Conservation (phyloP, 495 filamentous ascomycete species). For the Saxispiralis lemnorum region DNA sequence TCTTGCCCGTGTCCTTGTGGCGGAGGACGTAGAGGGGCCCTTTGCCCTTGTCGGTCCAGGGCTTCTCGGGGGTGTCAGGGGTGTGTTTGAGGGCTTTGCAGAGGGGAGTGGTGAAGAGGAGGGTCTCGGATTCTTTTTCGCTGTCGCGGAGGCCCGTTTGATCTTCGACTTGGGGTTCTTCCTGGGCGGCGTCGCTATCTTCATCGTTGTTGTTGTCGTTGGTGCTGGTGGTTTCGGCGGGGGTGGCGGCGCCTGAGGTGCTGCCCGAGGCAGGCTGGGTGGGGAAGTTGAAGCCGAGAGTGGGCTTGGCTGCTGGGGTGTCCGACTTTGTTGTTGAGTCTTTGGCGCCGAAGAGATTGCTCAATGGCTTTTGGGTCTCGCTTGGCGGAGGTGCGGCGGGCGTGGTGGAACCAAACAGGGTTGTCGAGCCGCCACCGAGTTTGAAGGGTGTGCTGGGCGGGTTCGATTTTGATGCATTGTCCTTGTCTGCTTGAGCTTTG, state of each 20-base stretch:
- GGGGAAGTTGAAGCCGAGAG: conserved; percentile 14
- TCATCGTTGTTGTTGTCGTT: conserved; percentile 7
- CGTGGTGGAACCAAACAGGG: conserved; percentile 5
- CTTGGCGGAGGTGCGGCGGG: conserved; percentile 10
- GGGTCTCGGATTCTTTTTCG: conserved; percentile 13
- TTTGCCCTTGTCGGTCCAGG: conserved; percentile 15
- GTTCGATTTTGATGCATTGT: conserved; percentile 11
- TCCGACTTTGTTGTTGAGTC: neutral
- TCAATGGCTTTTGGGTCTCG: no score
- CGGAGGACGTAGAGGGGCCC: conserved; percentile 19
- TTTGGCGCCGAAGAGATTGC: conserved; percentile 7
- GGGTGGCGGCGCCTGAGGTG: conserved; percentile 17
- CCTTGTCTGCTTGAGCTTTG: conserved; percentile 2
- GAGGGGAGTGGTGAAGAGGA: conserved; percentile 12
- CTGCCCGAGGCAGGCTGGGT: neutral
- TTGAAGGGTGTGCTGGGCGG: conserved; percentile 16
- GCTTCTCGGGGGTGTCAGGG: neutral
- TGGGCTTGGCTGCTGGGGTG: conserved; percentile 5
- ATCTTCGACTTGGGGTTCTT: conserved; percentile 13
- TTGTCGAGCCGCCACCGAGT: conserved; percentile 8
- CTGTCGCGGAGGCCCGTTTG: conserved; percentile 12
- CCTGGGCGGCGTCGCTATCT: conserved; percentile 5
- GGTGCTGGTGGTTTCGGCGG: conserved; percentile 14
- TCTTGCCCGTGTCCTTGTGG: conserved; percentile 17
- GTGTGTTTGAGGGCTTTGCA: conserved; percentile 12